Base-by-base conservation (phyloP, 306 rosid genomes). In the Astragalus membranaceus region DNA sequence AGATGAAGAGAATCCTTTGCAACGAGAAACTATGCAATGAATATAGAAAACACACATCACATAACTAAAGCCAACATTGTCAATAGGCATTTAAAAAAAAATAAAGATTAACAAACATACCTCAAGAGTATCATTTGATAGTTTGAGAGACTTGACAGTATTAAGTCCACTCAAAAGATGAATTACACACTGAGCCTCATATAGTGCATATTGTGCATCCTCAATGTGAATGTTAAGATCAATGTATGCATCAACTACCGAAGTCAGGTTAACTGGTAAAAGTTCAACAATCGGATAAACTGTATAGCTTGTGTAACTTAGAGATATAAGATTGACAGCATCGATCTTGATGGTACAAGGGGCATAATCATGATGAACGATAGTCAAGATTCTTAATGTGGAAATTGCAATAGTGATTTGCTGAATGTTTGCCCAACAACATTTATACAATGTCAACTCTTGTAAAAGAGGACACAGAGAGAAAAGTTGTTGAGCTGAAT, bases 291-390 rank as follows among this genome's bases (percentile, higher is more conserved):
- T 7, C 4, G 36, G 48, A 20, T 20, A 20, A 20, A 20, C 23
- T 20, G 23, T 20, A 51, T 4, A 14, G 56, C 47, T 10, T 23
- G 10, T 52, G 78, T 56, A 74, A 11, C 48, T 29, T 15, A 64
- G 42, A 13, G 47, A 52, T 64, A 10, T 8, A 44, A 74, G 78
- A 42, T 74, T 64, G 48, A 42, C 65, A 29, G 48, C 65, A 64
- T 74, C 78, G 42, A 41, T 74, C 15, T 3, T 30, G 37, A 74
- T 11, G 16, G 11, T 7, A 66, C 32, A 30, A 16, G 23, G 23
- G 23, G 41, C 17, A 2, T 30, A 3, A 62, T 35, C 17, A 33
- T 61, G 3, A 0, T 50, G 37, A 33, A 3, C 1, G 61, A 73
- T 62, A 10, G 1, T 26, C 33, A 73, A 63, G 3, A 10, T 39